Evolutionary conservation across 441 rosid species (phyloP), one percentile per base, ranked within the genome.

Genomic region (Melastoma candidum): DNA sequence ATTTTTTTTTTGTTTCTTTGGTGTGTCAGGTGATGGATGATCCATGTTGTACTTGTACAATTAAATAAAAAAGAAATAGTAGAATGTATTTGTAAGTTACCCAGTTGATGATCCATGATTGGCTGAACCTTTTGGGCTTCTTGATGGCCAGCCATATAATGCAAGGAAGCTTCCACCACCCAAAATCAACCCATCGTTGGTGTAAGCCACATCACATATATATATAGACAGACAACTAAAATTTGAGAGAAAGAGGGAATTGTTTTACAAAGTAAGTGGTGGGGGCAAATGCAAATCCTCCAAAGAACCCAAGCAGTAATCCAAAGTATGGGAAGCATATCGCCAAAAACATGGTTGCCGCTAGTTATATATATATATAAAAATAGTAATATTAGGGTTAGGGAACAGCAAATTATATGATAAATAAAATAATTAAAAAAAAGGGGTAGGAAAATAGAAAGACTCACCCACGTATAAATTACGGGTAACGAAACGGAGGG

Each of bases 91-190:
- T 17, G 22, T 17, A 17, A 17, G 22, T 32, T 78, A 87, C 95
- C 93, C 95, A 87, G 60, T 87, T 84, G 39, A 73, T 54, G 77
- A 87, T 84, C 95, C 95, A 84, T 14, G 95, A 84, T 55, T 84
- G 70, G 68, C 89, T 51, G 61, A 22, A 84, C 61, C 17, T 80
- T 63, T 25, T 78, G 9, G 93, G 92, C 54, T 84, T 84, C 66
- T 74, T 74, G 56, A 87, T 69, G 29, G 72, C 67, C n/a, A 87
- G 79, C 95, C 95, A 87, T 57, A 87, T 84, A 29, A 87, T 26
- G 74, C 95, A 86, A 45, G 95, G 95, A 43, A 86, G 85, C 95
- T 86, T 32, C 41, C 5, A 32, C 5, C 8, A 32, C 8, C 8
- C 8, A 32, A 32, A 32, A 3, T 6, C 22, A 17, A 17, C 22